A percentile compares a stretch with the other conserved stretches of the same genome.
Evolutionary conservation across 345 rosid species (phyloP).

Genomic region (Noccaea bulbosa): DNA sequence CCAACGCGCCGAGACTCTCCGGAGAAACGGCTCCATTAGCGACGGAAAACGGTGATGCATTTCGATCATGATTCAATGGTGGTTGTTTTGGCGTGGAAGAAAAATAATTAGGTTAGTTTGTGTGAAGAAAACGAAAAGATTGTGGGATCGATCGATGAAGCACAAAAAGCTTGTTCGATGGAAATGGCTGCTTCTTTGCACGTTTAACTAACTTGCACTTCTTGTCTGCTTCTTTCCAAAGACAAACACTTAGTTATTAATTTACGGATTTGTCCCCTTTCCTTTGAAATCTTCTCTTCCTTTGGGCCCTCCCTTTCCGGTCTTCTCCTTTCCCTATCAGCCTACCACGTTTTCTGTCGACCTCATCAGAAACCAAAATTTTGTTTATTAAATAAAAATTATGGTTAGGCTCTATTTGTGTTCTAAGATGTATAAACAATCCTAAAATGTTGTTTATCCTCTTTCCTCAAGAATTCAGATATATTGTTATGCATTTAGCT

Average conservation of each 20-base stretch:
- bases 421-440: too few relatives aligned
- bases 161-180: constrained; percentile 8
- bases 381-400: background rate
- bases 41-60: constrained; percentile 34
- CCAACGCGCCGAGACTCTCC: constrained; percentile 35
- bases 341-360: constrained; percentile 33
- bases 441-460: background rate
- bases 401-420: too few relatives aligned
- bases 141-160: background rate
- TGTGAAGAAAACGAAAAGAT: constrained; percentile 25
- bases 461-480: background rate
- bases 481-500: too few relatives aligned
- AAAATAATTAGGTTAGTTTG: background rate
- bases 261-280: background rate
- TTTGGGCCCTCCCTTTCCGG: constrained; percentile 18
- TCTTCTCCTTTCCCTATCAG: constrained; percentile 27
- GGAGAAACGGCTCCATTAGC: constrained; percentile 37
- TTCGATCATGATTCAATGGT: background rate
- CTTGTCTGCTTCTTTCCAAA: too few relatives aligned
- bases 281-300: constrained; percentile 32
- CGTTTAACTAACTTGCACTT: constrained; percentile 38
- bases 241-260: background rate
- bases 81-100: background rate
- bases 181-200: constrained; percentile 33
- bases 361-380: background rate